Percentiles rank a stretch among this genome's conserved stretches.
These are phyloP conservation scores for Azolla pinnata DNA, from an alignment of 75 land plant species.

Conservation along the genomic window DNA sequence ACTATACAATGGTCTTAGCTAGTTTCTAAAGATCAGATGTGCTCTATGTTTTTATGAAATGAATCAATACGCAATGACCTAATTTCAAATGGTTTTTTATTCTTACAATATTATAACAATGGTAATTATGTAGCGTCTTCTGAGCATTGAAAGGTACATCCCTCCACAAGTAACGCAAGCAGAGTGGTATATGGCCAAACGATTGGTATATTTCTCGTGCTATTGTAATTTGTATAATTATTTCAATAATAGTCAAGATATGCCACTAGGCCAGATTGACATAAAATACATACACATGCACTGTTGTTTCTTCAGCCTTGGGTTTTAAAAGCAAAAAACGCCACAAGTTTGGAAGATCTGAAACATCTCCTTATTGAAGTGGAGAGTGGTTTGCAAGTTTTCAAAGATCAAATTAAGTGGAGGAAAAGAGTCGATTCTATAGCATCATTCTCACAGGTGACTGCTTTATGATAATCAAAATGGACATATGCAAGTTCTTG, in stretches of 20 bases:
- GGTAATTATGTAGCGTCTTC: neutral
- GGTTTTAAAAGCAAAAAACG: conserved; percentile 6
- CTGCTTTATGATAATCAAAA: neutral
- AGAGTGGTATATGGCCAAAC: neutral
- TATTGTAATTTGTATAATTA: too few species aligned
- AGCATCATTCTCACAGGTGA: neutral
- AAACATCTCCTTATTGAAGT: conserved; percentile 5
- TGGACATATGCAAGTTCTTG: neutral
- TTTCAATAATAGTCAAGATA: neutral
- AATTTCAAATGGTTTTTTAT: neutral
- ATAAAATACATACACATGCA: neutral
- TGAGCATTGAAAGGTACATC: neutral
- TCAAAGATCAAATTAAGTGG: neutral
- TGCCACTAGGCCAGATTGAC: neutral
- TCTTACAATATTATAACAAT: neutral
- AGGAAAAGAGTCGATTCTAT: conserved; percentile 2
- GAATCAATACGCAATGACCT: neutral
- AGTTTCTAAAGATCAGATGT: neutral
- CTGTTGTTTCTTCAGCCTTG: conserved; percentile 1
- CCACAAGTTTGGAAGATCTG: neutral
- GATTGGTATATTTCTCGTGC: conserved; percentile 3
- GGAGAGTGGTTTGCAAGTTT: neutral
- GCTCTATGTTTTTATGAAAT: neutral
- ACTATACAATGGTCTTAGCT: too few species aligned
- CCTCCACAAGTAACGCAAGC: conserved; percentile 1